Base-by-base conservation (phyloP, 1,284 basidiomycete species). In the Heliocybe sulcata region DNA sequence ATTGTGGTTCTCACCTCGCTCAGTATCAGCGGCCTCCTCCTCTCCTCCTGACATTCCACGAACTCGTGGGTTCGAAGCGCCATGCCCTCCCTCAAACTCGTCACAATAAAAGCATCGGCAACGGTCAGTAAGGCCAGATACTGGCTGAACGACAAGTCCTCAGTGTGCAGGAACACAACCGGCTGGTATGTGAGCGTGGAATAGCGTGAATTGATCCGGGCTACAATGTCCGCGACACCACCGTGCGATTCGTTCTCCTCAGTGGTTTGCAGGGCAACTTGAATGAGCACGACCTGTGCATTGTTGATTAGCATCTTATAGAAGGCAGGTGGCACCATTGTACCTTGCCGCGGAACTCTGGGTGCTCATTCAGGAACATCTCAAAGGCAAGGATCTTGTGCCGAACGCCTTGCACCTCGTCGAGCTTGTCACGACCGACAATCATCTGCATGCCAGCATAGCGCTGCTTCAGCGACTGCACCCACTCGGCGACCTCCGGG, bases 331-430 rank as follows among this genome's bases (percentile, higher is more conserved):
- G 27, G 19, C 8, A 54, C 38, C 22, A 14, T 54, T 60, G 1
- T 51, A 83, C 82, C 69, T 90, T 88, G 54, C 85, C 85, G 57
- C 86, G 86, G 70, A 82, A 92, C 60, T 90, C 81, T 14, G 89
- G 87, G 62, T 89, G 75, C 61, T 83, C 83, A 60, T 89, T 85
- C 51, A 94, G 73, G 74, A 94, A 92, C n/a, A 75, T 70, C 62
- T 93, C 91, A 63, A 94, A 94, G 0, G 90, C 90, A 51, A 83
- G 78, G 54, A 94, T 77, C 69, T 94, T 94, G 60, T 93, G 87
- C 20, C 83, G 76, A 31, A 93, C 87, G 54, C 91, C 90, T 73
- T 92, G 89, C 59, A 94, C 80, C 64, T 89, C 88, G 64, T 94
- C 92, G 23, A 94, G 77, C 71, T 94, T 94, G 69, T 94, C 92